These are phyloP conservation scores for Colletotrichum eleusines DNA, from an alignment of 2,329 filamentous ascomycete species.

Conservation along the genomic window DNA sequence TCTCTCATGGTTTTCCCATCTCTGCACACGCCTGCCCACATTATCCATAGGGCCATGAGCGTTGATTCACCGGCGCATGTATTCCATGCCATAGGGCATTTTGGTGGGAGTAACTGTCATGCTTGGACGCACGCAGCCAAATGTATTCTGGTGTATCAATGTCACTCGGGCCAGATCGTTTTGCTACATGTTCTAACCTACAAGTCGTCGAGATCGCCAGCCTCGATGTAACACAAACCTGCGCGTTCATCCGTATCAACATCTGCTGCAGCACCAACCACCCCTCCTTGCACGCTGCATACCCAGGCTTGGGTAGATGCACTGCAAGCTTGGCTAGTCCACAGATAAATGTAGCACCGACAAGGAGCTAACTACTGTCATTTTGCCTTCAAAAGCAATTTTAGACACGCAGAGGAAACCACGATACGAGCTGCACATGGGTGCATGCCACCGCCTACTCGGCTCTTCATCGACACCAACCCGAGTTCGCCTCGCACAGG, in stretches of 20 bases:
- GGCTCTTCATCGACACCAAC: conserved; percentile 2
- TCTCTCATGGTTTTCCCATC: not conserved
- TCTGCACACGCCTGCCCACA: not conserved
- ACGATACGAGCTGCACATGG: conserved; percentile 9
- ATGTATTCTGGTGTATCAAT: not conserved
- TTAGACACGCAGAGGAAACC: conserved; percentile 16
- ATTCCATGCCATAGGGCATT: not conserved
- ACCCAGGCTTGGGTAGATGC: not conserved
- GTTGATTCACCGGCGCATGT: not conserved
- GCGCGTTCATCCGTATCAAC: not conserved
- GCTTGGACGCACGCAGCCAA: not conserved
- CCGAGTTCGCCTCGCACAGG: conserved; percentile 18
- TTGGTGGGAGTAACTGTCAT: not conserved
- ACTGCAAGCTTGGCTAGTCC: not conserved
- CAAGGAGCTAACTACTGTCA: conserved; percentile 2
- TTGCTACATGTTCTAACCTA: not conserved
- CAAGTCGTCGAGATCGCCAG: not conserved
- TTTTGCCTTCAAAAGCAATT: conserved; percentile 14
- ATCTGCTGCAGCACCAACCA: conserved; percentile 1
- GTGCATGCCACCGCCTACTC: conserved; percentile 10
- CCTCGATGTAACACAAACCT: not conserved
- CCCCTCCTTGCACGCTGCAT: not conserved
- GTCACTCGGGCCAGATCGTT: not conserved
- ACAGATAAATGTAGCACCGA: not conserved
- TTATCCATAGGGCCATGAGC: not conserved